phyloP scores from a whole-genome alignment of 257 asterid species.

The Petrea volubilis region DNA sequence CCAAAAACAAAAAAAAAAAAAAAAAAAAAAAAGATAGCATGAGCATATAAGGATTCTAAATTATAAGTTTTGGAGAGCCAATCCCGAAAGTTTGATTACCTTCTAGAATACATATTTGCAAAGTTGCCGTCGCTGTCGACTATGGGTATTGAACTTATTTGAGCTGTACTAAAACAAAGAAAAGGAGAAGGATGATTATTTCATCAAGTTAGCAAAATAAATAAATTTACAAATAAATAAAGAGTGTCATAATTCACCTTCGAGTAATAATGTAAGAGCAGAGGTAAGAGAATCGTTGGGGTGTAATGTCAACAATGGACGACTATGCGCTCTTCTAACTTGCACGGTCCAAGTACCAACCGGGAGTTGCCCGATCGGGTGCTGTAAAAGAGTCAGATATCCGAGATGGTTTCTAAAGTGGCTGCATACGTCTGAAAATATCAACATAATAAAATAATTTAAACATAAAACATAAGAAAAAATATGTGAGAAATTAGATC shows the following conservation, averaged over 20 bases:
- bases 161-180: conserved; percentile 43
- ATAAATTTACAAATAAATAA: not conserved
- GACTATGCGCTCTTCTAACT: conserved; percentile 35
- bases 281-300: conserved; percentile 44
- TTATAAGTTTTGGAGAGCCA: conserved; percentile 13
- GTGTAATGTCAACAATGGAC: conserved; percentile 44
- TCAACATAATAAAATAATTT: not conserved
- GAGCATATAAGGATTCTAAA: not conserved
- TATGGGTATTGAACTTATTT: conserved; percentile 69
- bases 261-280: conserved; percentile 55
- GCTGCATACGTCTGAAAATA: conserved; percentile 56
- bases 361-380: conserved; percentile 57
- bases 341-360: conserved; percentile 60
- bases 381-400: conserved; percentile 55
- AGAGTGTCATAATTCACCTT: conserved; percentile 40
- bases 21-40: not conserved
- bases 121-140: conserved; percentile 49
- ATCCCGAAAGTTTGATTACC: conserved; percentile 38
- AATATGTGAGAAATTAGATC: not conserved
- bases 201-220: conserved; percentile 1
- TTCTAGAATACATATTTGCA: conserved; percentile 52
- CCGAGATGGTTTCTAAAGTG: conserved; percentile 50
- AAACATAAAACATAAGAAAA: not conserved
- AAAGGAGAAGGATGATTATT: conserved; percentile 17
- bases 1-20: not conserved